Percentiles rank a stretch among this genome's conserved stretches.
Conservation (phyloP, 768 basidiomycete species). For the Cyclocybe aegerita region DNA sequence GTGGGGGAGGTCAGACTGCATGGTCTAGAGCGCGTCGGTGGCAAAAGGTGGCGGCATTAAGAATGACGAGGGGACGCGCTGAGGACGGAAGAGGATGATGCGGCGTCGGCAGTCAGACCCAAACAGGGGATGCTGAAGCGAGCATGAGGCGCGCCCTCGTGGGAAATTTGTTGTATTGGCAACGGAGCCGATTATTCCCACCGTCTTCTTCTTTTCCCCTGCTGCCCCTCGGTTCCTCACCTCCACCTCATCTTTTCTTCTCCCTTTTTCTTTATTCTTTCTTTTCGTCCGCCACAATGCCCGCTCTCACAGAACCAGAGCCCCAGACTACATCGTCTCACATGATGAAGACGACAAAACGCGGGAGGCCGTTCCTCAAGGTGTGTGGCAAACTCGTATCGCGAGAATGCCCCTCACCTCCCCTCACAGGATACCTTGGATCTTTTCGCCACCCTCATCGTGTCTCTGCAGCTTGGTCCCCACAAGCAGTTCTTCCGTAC, state of each 20-base stretch:
- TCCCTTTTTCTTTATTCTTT: conserved; percentile 33
- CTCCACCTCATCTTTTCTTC: conserved; percentile 53
- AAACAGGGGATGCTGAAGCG: conserved; percentile 26
- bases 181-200: conserved; percentile 42
- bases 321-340: conserved; percentile 74
- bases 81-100: conserved; percentile 18
- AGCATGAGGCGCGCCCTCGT: conserved; percentile 39
- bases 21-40: too few species aligned
- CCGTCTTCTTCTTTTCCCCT: conserved; percentile 28
- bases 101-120: conserved; percentile 18
- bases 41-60: neutral
- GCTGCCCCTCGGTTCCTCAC: conserved; percentile 31
- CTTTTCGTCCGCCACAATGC: conserved; percentile 34
- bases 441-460: conserved; percentile 94
- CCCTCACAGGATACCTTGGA: conserved; percentile 87
- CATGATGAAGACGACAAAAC: conserved; percentile 99
- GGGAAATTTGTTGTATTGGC: conserved; percentile 42
- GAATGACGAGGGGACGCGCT: conserved; percentile 3
- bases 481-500: conserved; percentile 97
- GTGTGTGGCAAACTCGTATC: conserved; percentile 35
- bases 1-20: too few species aligned
- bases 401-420: conserved; percentile 8
- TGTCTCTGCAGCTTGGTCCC: conserved; percentile 83
- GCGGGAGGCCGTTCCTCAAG: conserved; percentile 93
- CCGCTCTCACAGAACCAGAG: conserved; percentile 38